Evolutionary conservation across 2,329 filamentous ascomycete species (phyloP).

Genomic region (Tetracladium maxilliforme): DNA sequence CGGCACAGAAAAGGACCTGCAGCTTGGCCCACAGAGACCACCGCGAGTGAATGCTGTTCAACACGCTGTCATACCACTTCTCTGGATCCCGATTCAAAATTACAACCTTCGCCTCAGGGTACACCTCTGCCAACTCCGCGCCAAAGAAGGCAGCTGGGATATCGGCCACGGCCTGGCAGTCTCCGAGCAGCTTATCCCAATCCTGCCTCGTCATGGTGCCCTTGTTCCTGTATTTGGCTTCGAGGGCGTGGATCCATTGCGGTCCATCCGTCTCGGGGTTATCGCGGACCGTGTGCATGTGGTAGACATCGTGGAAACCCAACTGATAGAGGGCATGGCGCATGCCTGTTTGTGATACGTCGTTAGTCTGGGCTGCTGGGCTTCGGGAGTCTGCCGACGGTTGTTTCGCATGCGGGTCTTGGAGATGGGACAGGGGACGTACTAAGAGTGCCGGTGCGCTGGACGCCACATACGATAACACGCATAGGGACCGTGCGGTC

Average conservation of each 20-base stretch:
- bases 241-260: slow-evolving; percentile 10
- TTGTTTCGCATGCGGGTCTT: too few relatives aligned
- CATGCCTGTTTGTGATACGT: too few relatives aligned
- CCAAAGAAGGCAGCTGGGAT: slow-evolving; percentile 16
- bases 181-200: slow-evolving; percentile 29
- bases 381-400: too few relatives aligned
- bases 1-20: too few relatives aligned
- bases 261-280: slow-evolving; percentile 6
- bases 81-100: slow-evolving; percentile 13
- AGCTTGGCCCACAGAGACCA: slow-evolving; percentile 7
- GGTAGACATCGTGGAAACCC: neutral
- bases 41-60: slow-evolving; percentile 10
- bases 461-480: too few relatives aligned
- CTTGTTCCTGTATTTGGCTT: slow-evolving; percentile 10
- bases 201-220: slow-evolving; percentile 18
- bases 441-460: too few relatives aligned
- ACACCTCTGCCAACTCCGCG: slow-evolving; percentile 16
- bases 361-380: too few relatives aligned
- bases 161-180: slow-evolving; percentile 22
- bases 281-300: neutral
- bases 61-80: slow-evolving; percentile 10
- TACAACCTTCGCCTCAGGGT: slow-evolving; percentile 20
- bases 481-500: too few relatives aligned
- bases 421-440: too few relatives aligned
- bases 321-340: neutral